These are phyloP conservation scores for Silene vulgaris DNA, from an alignment of 179 eudicot genomes.

Conservation along the genomic window DNA sequence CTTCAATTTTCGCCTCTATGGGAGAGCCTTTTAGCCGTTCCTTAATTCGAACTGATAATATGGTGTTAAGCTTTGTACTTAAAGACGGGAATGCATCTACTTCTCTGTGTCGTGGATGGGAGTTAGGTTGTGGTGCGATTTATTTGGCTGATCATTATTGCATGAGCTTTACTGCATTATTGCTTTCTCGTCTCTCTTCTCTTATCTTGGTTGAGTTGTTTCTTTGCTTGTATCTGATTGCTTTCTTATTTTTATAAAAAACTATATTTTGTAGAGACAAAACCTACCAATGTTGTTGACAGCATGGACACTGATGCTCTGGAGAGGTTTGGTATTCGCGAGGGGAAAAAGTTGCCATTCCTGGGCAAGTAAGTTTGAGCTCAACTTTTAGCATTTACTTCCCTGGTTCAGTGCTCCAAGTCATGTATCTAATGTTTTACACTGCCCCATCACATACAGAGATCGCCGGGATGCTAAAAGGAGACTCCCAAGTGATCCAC, in stretches of 20 bases:
- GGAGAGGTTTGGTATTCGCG: constrained; percentile 75
- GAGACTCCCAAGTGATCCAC: constrained; percentile 61
- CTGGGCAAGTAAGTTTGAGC: constrained; percentile 49
- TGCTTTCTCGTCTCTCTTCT: not conserved
- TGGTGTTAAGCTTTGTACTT: not conserved
- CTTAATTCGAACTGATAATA: too few species aligned
- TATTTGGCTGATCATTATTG: not conserved
- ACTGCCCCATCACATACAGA: constrained; percentile 42
- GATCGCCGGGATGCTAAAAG: constrained; percentile 67
- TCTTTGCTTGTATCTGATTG: not conserved
- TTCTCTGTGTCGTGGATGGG: not conserved
- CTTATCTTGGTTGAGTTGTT: not conserved
- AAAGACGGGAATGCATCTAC: not conserved
- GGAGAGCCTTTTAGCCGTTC: not conserved
- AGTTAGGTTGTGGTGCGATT: not conserved
- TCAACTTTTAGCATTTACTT: not conserved
- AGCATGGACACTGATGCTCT: constrained; percentile 35
- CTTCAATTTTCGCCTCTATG: not conserved
- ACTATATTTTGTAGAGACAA: constrained; percentile 39
- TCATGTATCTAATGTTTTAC: too few species aligned
- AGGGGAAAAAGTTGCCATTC: constrained; percentile 64
- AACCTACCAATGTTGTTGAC: constrained; percentile 24
- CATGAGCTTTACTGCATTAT: not conserved
- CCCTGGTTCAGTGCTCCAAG: not conserved
- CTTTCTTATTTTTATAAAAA: not conserved